Base-by-base conservation (phyloP, 306 rosid genomes). In the Vigna nakashimae region DNA sequence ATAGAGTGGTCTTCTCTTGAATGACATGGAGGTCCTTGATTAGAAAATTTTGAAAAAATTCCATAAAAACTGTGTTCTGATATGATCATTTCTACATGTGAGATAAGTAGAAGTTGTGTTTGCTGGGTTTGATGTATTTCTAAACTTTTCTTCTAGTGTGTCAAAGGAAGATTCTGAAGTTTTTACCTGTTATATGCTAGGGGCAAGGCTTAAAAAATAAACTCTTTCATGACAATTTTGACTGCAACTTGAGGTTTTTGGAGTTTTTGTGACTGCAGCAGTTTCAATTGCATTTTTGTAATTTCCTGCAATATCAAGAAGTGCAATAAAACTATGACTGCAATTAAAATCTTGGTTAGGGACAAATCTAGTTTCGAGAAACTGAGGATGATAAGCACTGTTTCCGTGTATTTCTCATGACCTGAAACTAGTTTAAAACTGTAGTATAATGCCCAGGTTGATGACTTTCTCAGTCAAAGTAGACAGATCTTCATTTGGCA, bases 1-100 rank as follows among this genome's bases (percentile, higher is more conserved):
- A 46, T 28, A 15, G 46, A 58, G 59, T 78, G 75, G 60, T 36
- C 24, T 77, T 72, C 30, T 65, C 46, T 57, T 32, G 38, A 68
- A 11, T 56, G 38, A 68, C 36, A 16, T n/a, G 16, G 65, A 52
- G 56, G 36, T 66, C 5, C 40, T 3, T 70, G 60, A 59, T 67
- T 4, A 50, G 65, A 56, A 57, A 14, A 7, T 57, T 24, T 51
- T 56, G 32, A 66, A 67, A 26, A 30, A 10, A 3, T 42, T 48
- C 56, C 12, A 11, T 20, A 36, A 6, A 46, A 69, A 24, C 14
- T 69, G 7, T 17, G 12, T 28, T 24, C 14, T 57, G 30, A 13
- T 34, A 76, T 42, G 34, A 43, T 43, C 24, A 49, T 26, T 71
- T 50, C 11, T 5, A 50, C n/a, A 6, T 1, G 7, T 42, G 45